phyloP scores from a whole-genome alignment of 345 rosid genomes.

The Salix viminalis region DNA sequence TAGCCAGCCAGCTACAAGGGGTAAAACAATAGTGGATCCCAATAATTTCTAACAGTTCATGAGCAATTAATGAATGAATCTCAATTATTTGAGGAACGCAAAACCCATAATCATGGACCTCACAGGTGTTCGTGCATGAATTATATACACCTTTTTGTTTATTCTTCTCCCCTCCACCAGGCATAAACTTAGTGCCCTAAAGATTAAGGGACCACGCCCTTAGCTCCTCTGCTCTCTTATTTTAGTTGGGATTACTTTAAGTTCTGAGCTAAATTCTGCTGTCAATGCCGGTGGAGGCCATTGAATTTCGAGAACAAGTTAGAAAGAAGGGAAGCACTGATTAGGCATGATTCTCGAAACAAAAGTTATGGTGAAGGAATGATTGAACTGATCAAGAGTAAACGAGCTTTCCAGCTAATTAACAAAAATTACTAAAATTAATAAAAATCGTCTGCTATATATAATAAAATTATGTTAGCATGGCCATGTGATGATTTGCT shows the following conservation, averaged over 20 bases:
- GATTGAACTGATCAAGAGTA: not conserved
- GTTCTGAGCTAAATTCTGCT: slow-evolving; percentile 22
- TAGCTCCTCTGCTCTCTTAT: not conserved
- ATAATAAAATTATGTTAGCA: not conserved
- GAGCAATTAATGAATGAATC: not conserved
- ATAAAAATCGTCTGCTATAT: slow-evolving; percentile 1
- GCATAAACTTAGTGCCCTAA: not conserved
- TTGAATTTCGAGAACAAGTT: slow-evolving; percentile 5
- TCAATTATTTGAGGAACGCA: not conserved
- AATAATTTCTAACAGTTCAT: too few relatives aligned
- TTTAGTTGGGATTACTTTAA: slow-evolving; percentile 2
- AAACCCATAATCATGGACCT: too few relatives aligned
- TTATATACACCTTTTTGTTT: not conserved
- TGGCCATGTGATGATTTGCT: slow-evolving; percentile 12
- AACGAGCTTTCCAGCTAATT: slow-evolving; percentile 5
- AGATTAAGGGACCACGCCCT: slow-evolving; percentile 12
- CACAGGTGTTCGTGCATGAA: not conserved
- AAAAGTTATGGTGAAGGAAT: slow-evolving; percentile 18
- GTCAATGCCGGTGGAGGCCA: slow-evolving; percentile 30
- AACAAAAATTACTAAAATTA: not conserved
- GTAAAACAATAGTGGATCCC: too few relatives aligned
- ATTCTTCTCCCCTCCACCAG: not conserved
- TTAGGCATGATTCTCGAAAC: not conserved
- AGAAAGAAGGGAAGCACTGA: slow-evolving; percentile 5
- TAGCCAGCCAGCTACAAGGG: too few relatives aligned